Evolutionary conservation across 306 rosid species (phyloP).

Genomic region (Carpinus fangiana): DNA sequence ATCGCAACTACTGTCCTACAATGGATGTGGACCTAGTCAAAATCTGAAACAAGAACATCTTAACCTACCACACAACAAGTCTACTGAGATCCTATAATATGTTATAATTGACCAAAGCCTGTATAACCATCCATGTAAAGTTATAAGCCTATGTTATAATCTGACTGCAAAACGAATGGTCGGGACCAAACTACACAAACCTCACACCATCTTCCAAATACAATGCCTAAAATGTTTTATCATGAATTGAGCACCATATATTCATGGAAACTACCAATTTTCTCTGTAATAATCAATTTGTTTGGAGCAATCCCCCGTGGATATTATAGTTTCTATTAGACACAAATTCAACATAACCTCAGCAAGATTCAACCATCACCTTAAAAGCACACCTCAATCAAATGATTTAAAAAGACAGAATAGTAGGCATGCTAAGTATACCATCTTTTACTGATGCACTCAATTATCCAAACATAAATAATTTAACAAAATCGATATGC

Average conservation of each 20-base stretch:
- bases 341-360: neutral
- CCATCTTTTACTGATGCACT: neutral
- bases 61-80: neutral
- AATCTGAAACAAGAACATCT: neutral
- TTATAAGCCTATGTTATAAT: neutral
- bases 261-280: neutral
- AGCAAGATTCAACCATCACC: neutral
- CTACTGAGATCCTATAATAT: neutral
- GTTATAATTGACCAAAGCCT: neutral
- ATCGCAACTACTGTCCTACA: neutral
- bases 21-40: neutral
- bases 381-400: neutral
- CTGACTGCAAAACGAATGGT: neutral
- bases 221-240: neutral
- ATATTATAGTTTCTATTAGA: too few relatives aligned
- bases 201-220: neutral
- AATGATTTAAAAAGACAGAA: conserved; percentile 7
- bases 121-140: neutral
- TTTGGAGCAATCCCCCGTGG: too few relatives aligned
- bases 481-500: neutral
- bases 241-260: neutral
- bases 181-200: neutral
- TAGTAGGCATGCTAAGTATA: too few relatives aligned
- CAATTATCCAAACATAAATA: neutral
- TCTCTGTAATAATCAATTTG: neutral